Percentiles rank a stretch among this genome's conserved stretches.
phyloP scores from a whole-genome alignment of 441 rosid species.

The Rhodomyrtus psidioides region DNA sequence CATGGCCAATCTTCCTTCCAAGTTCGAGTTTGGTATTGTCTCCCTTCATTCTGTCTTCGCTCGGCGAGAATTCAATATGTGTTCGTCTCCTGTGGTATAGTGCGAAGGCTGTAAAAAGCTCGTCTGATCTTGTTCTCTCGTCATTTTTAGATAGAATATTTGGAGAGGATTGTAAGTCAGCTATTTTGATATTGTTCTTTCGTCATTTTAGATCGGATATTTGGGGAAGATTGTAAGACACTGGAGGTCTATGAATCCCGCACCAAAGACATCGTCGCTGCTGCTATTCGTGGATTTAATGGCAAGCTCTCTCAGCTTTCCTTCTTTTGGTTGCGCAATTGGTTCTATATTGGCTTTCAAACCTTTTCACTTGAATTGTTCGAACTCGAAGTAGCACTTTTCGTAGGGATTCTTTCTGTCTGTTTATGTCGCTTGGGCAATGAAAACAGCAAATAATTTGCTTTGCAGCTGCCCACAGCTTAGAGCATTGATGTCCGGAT shows the following conservation, averaged over 20 bases:
- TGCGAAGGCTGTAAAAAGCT: background rate
- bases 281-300: constrained; percentile 86
- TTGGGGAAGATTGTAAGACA: constrained; percentile 63
- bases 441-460: background rate
- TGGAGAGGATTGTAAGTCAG: constrained; percentile 41
- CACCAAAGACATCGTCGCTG: constrained; percentile 66
- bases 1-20: constrained; percentile 39
- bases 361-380: background rate
- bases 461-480: background rate
- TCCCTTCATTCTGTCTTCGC: background rate
- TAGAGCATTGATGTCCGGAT: background rate
- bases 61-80: background rate
- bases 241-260: constrained; percentile 63
- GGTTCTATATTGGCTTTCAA: background rate
- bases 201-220: constrained; percentile 40
- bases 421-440: background rate
- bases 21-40: constrained; percentile 69
- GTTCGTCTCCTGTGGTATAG: background rate
- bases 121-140: background rate
- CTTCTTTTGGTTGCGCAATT: background rate
- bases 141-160: constrained; percentile 37
- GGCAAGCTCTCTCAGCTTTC: constrained; percentile 24
- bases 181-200: background rate
- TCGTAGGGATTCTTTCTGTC: background rate
- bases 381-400: background rate